Conservation (phyloP, 768 basidiomycete species). For the Kwoniella dendrophila region DNA sequence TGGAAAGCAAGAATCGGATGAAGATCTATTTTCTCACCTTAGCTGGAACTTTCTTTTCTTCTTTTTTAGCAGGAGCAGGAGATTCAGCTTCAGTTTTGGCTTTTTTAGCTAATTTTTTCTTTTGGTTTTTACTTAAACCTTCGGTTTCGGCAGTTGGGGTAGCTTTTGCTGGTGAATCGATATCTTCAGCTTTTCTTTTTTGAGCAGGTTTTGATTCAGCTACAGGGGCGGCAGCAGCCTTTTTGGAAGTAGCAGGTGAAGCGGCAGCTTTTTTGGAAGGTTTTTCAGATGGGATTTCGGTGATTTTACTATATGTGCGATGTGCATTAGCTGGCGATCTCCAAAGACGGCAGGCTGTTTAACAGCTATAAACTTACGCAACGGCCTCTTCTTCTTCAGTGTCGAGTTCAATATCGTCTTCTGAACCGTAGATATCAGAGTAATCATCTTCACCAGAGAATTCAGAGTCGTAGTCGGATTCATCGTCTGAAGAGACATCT, state of each 20-base stretch:
- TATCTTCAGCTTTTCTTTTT: conserved; percentile 74
- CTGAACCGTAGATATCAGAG: conserved; percentile 59
- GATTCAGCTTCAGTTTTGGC: conserved; percentile 62
- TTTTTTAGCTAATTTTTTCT: conserved; percentile 70
- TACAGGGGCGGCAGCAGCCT: conserved; percentile 29
- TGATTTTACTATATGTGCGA: conserved; percentile 33
- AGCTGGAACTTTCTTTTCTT: conserved; percentile 46
- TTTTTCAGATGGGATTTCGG: conserved; percentile 40
- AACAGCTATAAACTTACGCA: conserved; percentile 18
- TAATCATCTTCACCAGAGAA: conserved; percentile 76
- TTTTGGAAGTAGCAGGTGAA: conserved; percentile 25
- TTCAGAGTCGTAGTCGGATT: conserved; percentile 72
- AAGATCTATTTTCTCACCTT: conserved; percentile 50
- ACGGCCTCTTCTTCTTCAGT: conserved; percentile 57
- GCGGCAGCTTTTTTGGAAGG: conserved; percentile 31
- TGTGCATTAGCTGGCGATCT: not conserved
- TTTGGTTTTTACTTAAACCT: conserved; percentile 61
- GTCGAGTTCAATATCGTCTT: conserved; percentile 69
- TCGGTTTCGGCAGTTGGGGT: conserved; percentile 33
- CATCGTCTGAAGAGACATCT: conserved; percentile 67
- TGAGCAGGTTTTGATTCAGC: conserved; percentile 43
- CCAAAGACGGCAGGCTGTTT: not conserved
- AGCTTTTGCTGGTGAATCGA: conserved; percentile 59
- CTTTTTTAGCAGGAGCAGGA: conserved; percentile 24
- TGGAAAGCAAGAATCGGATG: not conserved